Conservation (phyloP, 139 green algal species). For the Asterochloris erici region DNA sequence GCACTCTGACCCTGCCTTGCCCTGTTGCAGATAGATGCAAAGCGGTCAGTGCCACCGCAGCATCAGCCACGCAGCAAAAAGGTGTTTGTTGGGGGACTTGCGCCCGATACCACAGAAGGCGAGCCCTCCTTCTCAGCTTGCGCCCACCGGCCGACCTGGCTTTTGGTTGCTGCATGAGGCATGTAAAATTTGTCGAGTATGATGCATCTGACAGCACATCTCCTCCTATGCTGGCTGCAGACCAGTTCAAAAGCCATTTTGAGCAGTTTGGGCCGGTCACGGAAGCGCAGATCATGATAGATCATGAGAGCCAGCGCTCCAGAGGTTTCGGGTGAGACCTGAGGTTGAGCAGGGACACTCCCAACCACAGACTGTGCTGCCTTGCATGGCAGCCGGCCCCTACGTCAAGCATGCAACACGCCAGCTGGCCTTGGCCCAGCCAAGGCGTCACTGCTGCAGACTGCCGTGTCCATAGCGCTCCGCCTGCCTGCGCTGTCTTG, state of each 20-base stretch:
- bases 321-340: constrained; percentile 70
- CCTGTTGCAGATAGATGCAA: constrained; percentile 72
- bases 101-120: constrained; percentile 79
- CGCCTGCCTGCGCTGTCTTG: too few relatives aligned
- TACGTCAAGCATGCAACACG: not conserved
- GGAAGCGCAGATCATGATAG: constrained; percentile 82
- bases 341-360: not conserved
- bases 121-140: not conserved
- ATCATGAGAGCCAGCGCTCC: constrained; percentile 68
- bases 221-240: constrained; percentile 28
- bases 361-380: not conserved
- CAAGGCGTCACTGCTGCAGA: too few relatives aligned
- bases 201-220: not conserved
- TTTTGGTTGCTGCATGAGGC: not conserved
- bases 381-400: not conserved
- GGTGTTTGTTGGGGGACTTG: constrained; percentile 84
- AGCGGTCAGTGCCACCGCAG: constrained; percentile 70
- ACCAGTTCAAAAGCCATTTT: constrained; percentile 58
- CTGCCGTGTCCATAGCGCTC: too few relatives aligned
- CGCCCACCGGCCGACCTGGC: not conserved
- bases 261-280: constrained; percentile 42
- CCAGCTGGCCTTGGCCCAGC: too few relatives aligned
- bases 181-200: not conserved
- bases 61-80: constrained; percentile 65
- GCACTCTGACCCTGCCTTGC: not conserved